A percentile compares a stretch with the other conserved stretches of the same genome.
Evolutionary conservation across 148 eudicot genomes (phyloP).

Genomic region (Bassia scoparia): DNA sequence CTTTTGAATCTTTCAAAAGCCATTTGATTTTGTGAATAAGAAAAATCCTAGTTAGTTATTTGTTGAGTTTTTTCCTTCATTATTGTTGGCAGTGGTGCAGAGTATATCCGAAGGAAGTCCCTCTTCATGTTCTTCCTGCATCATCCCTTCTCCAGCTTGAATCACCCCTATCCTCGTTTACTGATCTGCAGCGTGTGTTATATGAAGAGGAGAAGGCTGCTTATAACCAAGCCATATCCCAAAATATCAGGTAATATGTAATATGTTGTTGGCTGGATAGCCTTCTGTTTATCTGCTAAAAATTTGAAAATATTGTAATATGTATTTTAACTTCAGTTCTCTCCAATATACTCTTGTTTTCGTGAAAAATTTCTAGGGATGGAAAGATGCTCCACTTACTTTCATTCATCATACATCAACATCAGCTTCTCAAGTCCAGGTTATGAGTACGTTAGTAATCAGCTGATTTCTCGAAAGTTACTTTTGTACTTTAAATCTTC

Average conservation of each 20-base stretch:
- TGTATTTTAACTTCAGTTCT: not conserved
- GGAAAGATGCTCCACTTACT: conserved; percentile 88
- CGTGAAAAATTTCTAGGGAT: conserved; percentile 41
- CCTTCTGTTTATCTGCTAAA: not conserved
- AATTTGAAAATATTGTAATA: not conserved
- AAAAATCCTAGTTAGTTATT: not conserved
- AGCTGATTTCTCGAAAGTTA: conserved; percentile 4
- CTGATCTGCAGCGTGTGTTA: conserved; percentile 69
- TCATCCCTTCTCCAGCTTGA: conserved; percentile 70
- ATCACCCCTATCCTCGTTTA: conserved; percentile 72
- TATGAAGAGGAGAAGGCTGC: conserved; percentile 92
- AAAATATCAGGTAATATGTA: conserved; percentile 82
- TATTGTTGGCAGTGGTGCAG: conserved; percentile 78
- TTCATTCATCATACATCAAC: conserved; percentile 95
- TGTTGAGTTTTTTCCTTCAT: conserved; percentile 13
- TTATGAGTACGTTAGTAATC: conserved; percentile 79
- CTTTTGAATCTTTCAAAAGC: not conserved
- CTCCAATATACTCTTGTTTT: not conserved
- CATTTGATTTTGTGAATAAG: not conserved
- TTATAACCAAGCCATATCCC: conserved; percentile 72
- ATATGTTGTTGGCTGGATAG: not conserved
- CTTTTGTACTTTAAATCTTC: not conserved
- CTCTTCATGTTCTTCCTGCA: conserved; percentile 77
- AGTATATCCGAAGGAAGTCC: conserved; percentile 84
- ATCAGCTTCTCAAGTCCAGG: conserved; percentile 96